These are phyloP conservation scores for Komagataella pseudopastoris DNA, from an alignment of 805 yeast genomes.

Conservation along the genomic window DNA sequence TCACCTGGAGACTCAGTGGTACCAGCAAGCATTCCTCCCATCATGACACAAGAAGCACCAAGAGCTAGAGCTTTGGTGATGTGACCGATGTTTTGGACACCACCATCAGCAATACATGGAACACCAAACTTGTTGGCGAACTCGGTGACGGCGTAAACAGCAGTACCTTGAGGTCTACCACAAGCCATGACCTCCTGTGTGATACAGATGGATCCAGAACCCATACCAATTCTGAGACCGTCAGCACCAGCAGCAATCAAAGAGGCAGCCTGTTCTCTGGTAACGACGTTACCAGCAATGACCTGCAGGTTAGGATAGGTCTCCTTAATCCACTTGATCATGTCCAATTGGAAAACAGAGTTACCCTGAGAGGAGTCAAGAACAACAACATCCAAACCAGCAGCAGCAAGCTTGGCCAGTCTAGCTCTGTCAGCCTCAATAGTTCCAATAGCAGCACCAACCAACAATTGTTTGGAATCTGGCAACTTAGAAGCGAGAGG, in stretches of 20 bases:
- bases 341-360: conserved; percentile 85
- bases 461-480: conserved; percentile 85
- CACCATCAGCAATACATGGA: conserved; percentile 99
- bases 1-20: conserved; percentile 98
- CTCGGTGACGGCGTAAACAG: conserved; percentile 87
- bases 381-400: conserved; percentile 94
- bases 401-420: conserved; percentile 72
- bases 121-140: conserved; percentile 93
- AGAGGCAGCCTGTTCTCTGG: conserved; percentile 97
- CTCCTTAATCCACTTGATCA: conserved; percentile 84
- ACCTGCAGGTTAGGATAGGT: conserved; percentile 73
- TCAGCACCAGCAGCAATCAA: conserved; percentile 94
- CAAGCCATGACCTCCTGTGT: conserved; percentile 99
- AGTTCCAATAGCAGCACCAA: conserved; percentile 99
- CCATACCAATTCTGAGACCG: conserved; percentile 98
- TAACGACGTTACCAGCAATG: conserved; percentile 96
- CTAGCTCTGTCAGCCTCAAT: conserved; percentile 80
- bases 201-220: conserved; percentile 97
- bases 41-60: conserved; percentile 97
- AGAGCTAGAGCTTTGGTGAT: conserved; percentile 91
- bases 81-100: conserved; percentile 97
- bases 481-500: conserved; percentile 93
- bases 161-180: conserved; percentile 99
- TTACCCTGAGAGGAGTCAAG: conserved; percentile 97
- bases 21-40: conserved; percentile 99